A percentile compares a stretch with the other conserved stretches of the same genome.
phyloP scores from a whole-genome alignment of 2,329 filamentous ascomycete species.

The Neurospora sp. region DNA sequence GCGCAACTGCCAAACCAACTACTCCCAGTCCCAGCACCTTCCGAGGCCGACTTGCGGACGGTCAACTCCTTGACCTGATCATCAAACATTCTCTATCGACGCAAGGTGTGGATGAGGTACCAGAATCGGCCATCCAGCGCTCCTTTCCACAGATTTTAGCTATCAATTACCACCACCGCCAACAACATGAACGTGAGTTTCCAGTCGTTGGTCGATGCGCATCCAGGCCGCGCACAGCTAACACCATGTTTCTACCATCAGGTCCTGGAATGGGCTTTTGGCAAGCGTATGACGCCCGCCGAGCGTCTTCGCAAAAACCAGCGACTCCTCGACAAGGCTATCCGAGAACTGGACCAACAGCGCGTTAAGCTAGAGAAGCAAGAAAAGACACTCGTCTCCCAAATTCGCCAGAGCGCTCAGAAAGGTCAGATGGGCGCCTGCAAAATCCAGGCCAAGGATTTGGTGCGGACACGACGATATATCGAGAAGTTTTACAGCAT shows the following conservation, averaged over 20 bases:
- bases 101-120: neutral
- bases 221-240: constrained; percentile 7
- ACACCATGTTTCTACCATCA: constrained; percentile 27
- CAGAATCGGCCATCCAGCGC: neutral
- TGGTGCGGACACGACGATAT: constrained; percentile 79
- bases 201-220: constrained; percentile 1
- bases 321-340: constrained; percentile 91
- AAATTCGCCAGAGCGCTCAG: constrained; percentile 98
- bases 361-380: constrained; percentile 95
- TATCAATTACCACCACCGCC: neutral
- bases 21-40: neutral
- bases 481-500: constrained; percentile 98
- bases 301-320: constrained; percentile 90
- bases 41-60: neutral
- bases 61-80: neutral
- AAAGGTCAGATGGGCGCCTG: constrained; percentile 97
- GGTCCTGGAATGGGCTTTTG: constrained; percentile 98
- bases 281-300: constrained; percentile 96
- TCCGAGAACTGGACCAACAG: constrained; percentile 90
- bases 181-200: constrained; percentile 45
- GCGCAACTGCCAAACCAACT: neutral
- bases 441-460: constrained; percentile 95
- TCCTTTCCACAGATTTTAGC: neutral
- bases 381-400: constrained; percentile 89
- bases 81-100: neutral